Base-by-base conservation (phyloP, 2,329 filamentous ascomycete species). In the Colletotrichum spinosum region DNA sequence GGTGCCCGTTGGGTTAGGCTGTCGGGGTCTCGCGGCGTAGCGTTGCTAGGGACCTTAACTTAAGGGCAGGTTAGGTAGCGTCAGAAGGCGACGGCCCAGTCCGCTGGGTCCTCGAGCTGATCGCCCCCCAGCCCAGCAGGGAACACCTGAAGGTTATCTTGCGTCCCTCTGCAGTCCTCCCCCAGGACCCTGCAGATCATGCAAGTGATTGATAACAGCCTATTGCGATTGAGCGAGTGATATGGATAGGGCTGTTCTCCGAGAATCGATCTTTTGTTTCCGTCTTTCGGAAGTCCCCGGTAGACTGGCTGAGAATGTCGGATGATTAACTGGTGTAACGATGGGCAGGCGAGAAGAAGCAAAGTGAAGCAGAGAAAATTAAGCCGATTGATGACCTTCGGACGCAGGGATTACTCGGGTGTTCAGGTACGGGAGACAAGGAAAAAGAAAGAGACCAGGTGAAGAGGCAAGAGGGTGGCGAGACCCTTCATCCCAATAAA, bases 171-270 rank as follows among this genome's bases (percentile, higher is more conserved):
- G 61, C 56, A 45, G 44, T 41, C 48, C 45, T 64, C 25, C 33
- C 42, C 33, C 53, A 53, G 63, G 63, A 66, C 63, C 63, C 63
- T 66, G 63, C 59, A 57, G 63, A 66, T 66, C 58, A 63, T 66
- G 63, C 63, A 57, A 49, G 63, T 66, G 59, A 66, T 62, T 53
- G 63, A 66, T 53, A 53, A 57, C 58, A 38, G 45, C 37, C 50
- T 25, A 33, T 38, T 8, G 34, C 8, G 49, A 52, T 37, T 12
- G 15, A 56, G 54, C 13, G 17, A 33, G 12, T 44, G 57, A 33
- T 8, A 45, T 37, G n/a, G 51, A 55, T 39, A 34, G 58, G 44
- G 15, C 44, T n/a, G 44, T 45, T 45, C n/a, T 49, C 25, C 34
- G 39, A 34, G 42, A 34, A 11, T 46, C 44, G 44, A 15, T 35